Conservation (phyloP, 1,284 basidiomycete genomes). For the Cutaneotrichosporon curvatum region DNA sequence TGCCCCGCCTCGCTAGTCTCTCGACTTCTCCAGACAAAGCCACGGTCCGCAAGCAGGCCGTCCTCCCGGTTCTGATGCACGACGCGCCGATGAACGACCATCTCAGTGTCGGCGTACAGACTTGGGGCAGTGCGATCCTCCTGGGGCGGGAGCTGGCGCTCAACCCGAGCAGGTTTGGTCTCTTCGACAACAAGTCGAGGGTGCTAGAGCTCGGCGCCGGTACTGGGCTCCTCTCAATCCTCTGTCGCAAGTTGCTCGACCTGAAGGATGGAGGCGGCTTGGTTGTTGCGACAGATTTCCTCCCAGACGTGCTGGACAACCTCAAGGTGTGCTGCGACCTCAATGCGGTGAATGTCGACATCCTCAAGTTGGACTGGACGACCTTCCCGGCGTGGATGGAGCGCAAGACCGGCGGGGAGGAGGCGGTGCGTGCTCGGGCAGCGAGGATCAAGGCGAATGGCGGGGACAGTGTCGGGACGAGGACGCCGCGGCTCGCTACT, state of each 20-base stretch:
- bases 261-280: constrained; percentile 30
- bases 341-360: constrained; percentile 54
- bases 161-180: constrained; percentile 48
- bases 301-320: constrained; percentile 66
- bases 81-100: constrained; percentile 72
- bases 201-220: constrained; percentile 80
- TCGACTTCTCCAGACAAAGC: constrained; percentile 1
- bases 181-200: constrained; percentile 44
- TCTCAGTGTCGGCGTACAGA: constrained; percentile 74
- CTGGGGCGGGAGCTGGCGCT: constrained; percentile 68
- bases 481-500: too few relatives aligned
- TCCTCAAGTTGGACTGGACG: constrained; percentile 63
- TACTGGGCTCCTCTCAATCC: constrained; percentile 68
- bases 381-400: constrained; percentile 45
- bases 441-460: too few relatives aligned
- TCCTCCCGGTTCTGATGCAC: constrained; percentile 52
- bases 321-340: constrained; percentile 58
- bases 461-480: too few relatives aligned
- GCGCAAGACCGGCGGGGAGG: neutral
- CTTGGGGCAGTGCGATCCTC: constrained; percentile 81
- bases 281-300: constrained; percentile 71
- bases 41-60: constrained; percentile 6
- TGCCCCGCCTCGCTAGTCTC: neutral
- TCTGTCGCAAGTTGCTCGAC: constrained; percentile 57
- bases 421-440: neutral